Conservation (phyloP, 768 basidiomycete genomes). For the Ramaria rubella region DNA sequence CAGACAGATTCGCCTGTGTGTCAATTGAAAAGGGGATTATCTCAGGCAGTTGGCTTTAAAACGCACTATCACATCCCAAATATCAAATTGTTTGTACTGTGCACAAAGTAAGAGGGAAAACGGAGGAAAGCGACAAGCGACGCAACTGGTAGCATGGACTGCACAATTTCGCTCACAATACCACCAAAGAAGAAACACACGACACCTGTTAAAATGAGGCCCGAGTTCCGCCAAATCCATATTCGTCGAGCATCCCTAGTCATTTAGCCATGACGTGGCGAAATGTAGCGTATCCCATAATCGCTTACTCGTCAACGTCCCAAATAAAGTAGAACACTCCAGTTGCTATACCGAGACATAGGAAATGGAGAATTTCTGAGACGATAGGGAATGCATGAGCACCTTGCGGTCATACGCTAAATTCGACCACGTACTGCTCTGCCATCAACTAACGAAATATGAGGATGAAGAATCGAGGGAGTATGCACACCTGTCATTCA, state of each 20-base stretch:
- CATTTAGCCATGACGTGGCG: neutral
- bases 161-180: conserved; percentile 74
- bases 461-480: neutral
- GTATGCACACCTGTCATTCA: conserved; percentile 50
- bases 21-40: neutral
- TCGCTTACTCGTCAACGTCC: conserved; percentile 77
- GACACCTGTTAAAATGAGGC: conserved; percentile 59
- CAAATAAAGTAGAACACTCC: conserved; percentile 82
- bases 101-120: neutral
- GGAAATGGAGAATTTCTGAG: conserved; percentile 59
- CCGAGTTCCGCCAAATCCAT: conserved; percentile 81
- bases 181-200: conserved; percentile 78
- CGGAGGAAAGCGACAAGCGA: neutral
- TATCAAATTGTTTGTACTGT: conserved; percentile 66
- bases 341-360: conserved; percentile 70
- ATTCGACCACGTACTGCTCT: conserved; percentile 3
- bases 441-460: neutral
- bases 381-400: neutral
- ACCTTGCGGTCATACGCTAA: too few species aligned
- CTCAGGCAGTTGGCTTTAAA: conserved; percentile 13
- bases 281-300: neutral
- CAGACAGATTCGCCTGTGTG: conserved; percentile 67
- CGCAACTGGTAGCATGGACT: conserved; percentile 65
- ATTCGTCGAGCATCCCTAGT: conserved; percentile 66
- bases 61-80: conserved; percentile 65